Evolutionary conservation across 495 filamentous ascomycete genomes (phyloP), one percentile per base, ranked within the genome.

Genomic region (Monascus purpureus): DNA sequence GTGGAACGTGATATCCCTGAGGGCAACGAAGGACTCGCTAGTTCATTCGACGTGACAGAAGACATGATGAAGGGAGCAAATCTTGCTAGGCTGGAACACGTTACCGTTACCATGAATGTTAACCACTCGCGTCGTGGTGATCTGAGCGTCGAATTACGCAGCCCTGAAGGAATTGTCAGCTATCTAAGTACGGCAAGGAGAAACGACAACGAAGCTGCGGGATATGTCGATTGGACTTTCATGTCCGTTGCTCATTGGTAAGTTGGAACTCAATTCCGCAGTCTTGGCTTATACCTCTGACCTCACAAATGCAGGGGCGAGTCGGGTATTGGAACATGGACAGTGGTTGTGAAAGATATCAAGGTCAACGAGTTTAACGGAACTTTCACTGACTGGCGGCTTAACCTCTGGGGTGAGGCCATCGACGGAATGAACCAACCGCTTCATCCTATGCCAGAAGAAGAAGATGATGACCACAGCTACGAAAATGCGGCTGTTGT

Each of bases 221-320:
- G 90, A n/a, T 97, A 96, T 47, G 63, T 74, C 23, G 84, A 97
- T 59, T 97, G 90, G 90, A 94, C 90, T 1, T 97, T 97, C 41
- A 96, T 96, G 90, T 84, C 74, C 36, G 92, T 97, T 29, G 85
- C 75, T 45, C 92, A 97, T 52, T 97, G 85, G 84, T 90, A 69
- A 55, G 77, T 54, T 23, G 12, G 16, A 36, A 13, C 8, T 11
- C 7, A 15, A 36, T 9, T 9, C 34, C 7, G 23, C 28, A 13
- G 12, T 32, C n/a, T n/a, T n/a, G n/a, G n/a, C n/a, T n/a, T n/a
- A n/a, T n/a, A n/a, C n/a, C n/a, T n/a, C n/a, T n/a, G n/a, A n/a
- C n/a, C n/a, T n/a, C n/a, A n/a, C n/a, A n/a, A n/a, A 30, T 33
- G 15, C 35, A 90, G 83, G 84, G 92, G 88, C 30, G 90, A 96